These are phyloP conservation scores for Kazachstania sp. DNA, from an alignment of 1,139 yeast genomes.

Conservation along the genomic window DNA sequence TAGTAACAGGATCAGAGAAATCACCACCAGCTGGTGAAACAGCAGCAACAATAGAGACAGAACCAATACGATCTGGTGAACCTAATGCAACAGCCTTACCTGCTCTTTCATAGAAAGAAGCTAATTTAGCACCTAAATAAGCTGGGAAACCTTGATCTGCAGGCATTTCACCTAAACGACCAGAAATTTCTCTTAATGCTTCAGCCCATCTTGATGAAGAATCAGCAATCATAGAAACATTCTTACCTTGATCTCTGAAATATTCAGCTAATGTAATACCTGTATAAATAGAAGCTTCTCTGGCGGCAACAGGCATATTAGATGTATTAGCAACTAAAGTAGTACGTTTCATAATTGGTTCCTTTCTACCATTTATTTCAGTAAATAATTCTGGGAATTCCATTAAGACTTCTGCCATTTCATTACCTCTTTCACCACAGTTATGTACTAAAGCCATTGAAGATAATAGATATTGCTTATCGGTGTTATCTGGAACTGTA, in stretches of 20 bases:
- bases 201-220: conserved; percentile 99
- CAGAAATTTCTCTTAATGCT: conserved; percentile 98
- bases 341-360: conserved; percentile 99
- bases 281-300: conserved; percentile 98
- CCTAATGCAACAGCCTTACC: conserved; percentile 95
- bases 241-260: conserved; percentile 99
- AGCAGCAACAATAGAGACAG: conserved; percentile 98
- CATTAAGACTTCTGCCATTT: conserved; percentile 99
- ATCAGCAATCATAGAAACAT: conserved; percentile 99
- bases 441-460: conserved; percentile 35
- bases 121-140: conserved; percentile 94
- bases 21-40: conserved; percentile 99
- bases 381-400: conserved; percentile 97
- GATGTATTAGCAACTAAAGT: conserved; percentile 97
- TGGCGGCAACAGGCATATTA: conserved; percentile 99
- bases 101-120: conserved; percentile 98
- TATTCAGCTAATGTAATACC: conserved; percentile 98
- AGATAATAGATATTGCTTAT: conserved; percentile 36
- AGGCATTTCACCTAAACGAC: conserved; percentile 99
- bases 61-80: conserved; percentile 91
- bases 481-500: conserved; percentile 34
- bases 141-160: conserved; percentile 99
- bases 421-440: conserved; percentile 92
- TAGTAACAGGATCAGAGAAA: conserved; percentile 98
- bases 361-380: conserved; percentile 85